Evolutionary conservation across 768 basidiomycete genomes (phyloP).

Genomic region (Russula olivacea): DNA sequence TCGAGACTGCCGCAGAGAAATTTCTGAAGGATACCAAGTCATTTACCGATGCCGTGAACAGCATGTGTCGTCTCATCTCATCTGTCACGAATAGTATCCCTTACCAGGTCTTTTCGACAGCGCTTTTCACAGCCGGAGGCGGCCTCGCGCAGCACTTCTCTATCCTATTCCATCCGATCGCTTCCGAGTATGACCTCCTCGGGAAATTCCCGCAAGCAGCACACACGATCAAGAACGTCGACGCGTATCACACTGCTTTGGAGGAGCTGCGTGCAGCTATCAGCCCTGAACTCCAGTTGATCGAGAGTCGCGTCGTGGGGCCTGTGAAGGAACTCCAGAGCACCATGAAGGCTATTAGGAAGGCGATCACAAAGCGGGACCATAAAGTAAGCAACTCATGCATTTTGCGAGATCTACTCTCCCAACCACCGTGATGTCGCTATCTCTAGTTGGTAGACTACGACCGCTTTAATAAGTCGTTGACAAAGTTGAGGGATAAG

Average conservation of each 20-base stretch:
- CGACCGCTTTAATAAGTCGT: conserved; percentile 92
- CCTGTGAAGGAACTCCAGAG: conserved; percentile 87
- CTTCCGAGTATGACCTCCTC: conserved; percentile 72
- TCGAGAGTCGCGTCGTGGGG: conserved; percentile 76
- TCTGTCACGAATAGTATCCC: background rate
- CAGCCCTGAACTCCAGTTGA: conserved; percentile 88
- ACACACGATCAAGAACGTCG: conserved; percentile 73
- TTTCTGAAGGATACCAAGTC: conserved; percentile 86
- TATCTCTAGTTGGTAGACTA: conserved; percentile 74
- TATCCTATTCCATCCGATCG: conserved; percentile 56
- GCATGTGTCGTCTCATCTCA: conserved; percentile 38
- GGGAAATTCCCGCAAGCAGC: conserved; percentile 72
- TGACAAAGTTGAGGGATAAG: conserved; percentile 95
- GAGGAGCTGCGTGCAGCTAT: conserved; percentile 77
- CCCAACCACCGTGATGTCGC: background rate
- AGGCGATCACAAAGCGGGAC: conserved; percentile 92
- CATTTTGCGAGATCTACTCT: background rate
- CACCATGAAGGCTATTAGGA: conserved; percentile 83
- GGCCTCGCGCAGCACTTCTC: conserved; percentile 61
- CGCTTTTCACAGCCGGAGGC: conserved; percentile 58
- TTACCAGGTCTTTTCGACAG: conserved; percentile 33
- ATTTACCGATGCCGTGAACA: conserved; percentile 76
- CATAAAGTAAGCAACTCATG: conserved; percentile 63
- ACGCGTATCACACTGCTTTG: conserved; percentile 64
- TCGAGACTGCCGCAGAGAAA: conserved; percentile 83